Percentiles rank a stretch among this genome's conserved stretches.
Conservation (phyloP, 441 rosid species). For the Pelargonium australe region DNA sequence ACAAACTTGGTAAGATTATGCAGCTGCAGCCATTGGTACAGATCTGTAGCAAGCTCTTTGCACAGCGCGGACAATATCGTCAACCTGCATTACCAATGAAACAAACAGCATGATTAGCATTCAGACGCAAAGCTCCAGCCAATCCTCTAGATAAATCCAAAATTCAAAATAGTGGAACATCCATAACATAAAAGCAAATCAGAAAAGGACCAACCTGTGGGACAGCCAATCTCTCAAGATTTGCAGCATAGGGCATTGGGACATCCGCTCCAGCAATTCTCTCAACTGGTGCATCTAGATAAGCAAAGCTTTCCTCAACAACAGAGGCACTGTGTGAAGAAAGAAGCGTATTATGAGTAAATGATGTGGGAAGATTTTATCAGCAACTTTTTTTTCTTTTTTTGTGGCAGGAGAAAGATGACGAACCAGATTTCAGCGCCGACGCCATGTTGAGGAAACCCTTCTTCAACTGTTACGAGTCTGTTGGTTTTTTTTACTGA, state of each 20-base stretch:
- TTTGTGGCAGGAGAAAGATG: constrained; percentile 10
- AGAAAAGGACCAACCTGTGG: constrained; percentile 54
- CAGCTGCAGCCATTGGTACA: constrained; percentile 1
- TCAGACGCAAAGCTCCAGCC: not conserved
- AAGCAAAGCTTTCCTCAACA: constrained; percentile 82
- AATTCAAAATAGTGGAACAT: not conserved
- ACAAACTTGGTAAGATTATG: not conserved
- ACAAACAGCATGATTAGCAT: not conserved
- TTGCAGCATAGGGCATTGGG: constrained; percentile 90
- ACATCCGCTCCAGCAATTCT: constrained; percentile 88
- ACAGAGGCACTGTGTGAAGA: constrained; percentile 51
- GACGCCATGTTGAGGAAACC: constrained; percentile 92
- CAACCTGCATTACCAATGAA: constrained; percentile 37
- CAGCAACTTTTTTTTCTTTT: no score
- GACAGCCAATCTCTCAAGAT: constrained; percentile 81
- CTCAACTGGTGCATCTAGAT: constrained; percentile 84
- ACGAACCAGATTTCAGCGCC: constrained; percentile 92
- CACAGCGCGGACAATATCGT: constrained; percentile 69
- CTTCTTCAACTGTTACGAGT: constrained; percentile 92
- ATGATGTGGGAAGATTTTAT: not conserved
- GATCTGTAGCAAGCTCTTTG: constrained; percentile 73
- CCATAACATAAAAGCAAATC: not conserved
- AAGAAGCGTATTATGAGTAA: not conserved
- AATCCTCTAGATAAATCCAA: not conserved
- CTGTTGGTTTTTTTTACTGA: constrained; percentile 93